Base-by-base conservation (phyloP, 768 basidiomycete genomes). In the Dacryopinax spathularia region DNA sequence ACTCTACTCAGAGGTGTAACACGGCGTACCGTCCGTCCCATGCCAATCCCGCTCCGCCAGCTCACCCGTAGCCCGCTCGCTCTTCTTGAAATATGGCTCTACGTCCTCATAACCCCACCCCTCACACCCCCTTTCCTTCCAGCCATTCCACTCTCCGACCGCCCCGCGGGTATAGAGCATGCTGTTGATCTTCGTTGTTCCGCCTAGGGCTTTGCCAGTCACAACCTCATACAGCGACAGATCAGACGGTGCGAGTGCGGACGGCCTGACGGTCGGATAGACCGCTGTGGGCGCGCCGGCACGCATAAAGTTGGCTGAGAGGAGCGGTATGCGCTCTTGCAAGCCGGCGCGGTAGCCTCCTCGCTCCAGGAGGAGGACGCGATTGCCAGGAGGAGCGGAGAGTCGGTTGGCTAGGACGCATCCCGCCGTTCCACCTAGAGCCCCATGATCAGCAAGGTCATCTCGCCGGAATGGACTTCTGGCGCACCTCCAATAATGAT, bases 31-130 rank as follows among this genome's bases (percentile, higher is more conserved):
- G 6, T 41, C 39, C 7, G 39, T 41, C 39, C 39, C 39, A 41
- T 41, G 39, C 39, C 39, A 41, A 22, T 41, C 39, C 39, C 39
- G 5, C 39, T 41, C 39, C 18, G 39, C 39, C 39, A 41, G 22
- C 39, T 18, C 39, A 15, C 39, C 39, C 39, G 56, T 33, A n/a
- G 62, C 37, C 13, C 36, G 27, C 33, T 78, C 72, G 3, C 73
- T 73, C 65, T 73, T 77, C 27, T 67, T 43, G 62, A 77, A 77
- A 39, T 70, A 75, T 1, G 70, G 71, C 65, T 70, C 64, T 20
- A 77, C 56, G 5, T 74, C 73, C 9, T 72, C 66, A 65, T 73
- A 78, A 2, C 69, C 66, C 75, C 77, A 78, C 0, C 75, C 75
- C 35, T 69, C 62, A 27, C 70, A 60, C 1, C 75, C 75, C 33